Percentiles rank a stretch among this genome's conserved stretches.
These are phyloP conservation scores for Sesbania bispinosa DNA, from an alignment of 306 rosid species.

Conservation along the genomic window DNA sequence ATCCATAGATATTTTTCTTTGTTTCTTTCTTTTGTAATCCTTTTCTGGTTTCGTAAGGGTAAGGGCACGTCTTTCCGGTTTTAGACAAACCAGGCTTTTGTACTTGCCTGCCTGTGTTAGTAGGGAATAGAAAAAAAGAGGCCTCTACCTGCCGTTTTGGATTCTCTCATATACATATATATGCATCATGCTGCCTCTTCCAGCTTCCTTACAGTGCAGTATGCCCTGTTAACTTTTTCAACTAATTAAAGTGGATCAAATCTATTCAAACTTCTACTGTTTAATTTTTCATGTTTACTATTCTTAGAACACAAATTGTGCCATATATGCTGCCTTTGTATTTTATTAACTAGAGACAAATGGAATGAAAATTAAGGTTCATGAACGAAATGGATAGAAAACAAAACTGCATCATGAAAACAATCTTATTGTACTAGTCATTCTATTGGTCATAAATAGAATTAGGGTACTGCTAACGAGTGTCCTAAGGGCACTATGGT, in stretches of 20 bases:
- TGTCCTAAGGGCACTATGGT: too few relatives aligned
- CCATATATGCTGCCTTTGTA: neutral
- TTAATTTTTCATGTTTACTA: neutral
- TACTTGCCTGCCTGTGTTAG: neutral
- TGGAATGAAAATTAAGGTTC: too few relatives aligned
- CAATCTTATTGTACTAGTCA: too few relatives aligned
- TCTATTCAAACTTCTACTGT: conserved; percentile 11
- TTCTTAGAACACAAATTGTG: neutral
- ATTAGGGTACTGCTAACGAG: too few relatives aligned
- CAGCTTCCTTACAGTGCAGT: conserved; percentile 11
- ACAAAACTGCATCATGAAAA: too few relatives aligned
- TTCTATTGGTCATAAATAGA: neutral
- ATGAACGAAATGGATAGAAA: too few relatives aligned
- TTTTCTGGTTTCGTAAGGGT: conserved; percentile 2
- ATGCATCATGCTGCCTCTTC: conserved; percentile 3
- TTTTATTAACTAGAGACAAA: too few relatives aligned
- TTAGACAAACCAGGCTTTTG: conserved; percentile 24
- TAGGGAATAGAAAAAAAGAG: conserved; percentile 6
- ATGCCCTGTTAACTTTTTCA: conserved; percentile 21
- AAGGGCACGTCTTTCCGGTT: neutral
- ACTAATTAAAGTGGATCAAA: conserved; percentile 17
- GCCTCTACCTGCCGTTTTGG: conserved; percentile 8
- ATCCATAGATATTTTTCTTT: neutral
- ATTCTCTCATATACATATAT: conserved; percentile 23
- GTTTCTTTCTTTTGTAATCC: neutral